Conservation (phyloP, 805 yeast genomes). For the Komagataella phaffii region DNA sequence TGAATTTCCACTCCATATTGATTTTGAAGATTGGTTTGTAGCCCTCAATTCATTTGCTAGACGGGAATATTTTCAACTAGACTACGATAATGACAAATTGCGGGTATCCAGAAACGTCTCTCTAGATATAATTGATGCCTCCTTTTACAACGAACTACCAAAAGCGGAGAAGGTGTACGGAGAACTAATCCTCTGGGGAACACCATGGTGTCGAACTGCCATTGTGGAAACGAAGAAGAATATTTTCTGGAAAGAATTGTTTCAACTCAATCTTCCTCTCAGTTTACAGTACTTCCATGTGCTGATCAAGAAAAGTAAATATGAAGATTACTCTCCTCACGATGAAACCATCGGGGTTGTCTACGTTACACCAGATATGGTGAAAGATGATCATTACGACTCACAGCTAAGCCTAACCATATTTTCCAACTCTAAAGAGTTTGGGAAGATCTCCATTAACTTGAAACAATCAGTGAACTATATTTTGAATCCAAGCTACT, state of each 20-base stretch:
- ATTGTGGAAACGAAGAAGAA: slow-evolving; percentile 30
- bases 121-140: slow-evolving; percentile 55
- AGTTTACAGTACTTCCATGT: slow-evolving; percentile 38
- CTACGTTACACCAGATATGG: slow-evolving; percentile 37
- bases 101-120: slow-evolving; percentile 39
- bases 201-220: slow-evolving; percentile 71
- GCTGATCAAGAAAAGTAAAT: slow-evolving; percentile 6
- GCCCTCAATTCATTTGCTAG: slow-evolving; percentile 51
- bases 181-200: slow-evolving; percentile 61
- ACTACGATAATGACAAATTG: slow-evolving; percentile 20
- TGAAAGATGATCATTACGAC: slow-evolving; percentile 15
- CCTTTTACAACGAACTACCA: slow-evolving; percentile 19
- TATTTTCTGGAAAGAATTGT: slow-evolving; percentile 81
- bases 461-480: slow-evolving; percentile 37
- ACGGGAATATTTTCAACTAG: slow-evolving; percentile 28
- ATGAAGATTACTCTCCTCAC: slow-evolving; percentile 13
- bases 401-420: neutral
- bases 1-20: slow-evolving; percentile 53
- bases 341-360: slow-evolving; percentile 41
- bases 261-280: slow-evolving; percentile 46
- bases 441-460: slow-evolving; percentile 47
- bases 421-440: slow-evolving; percentile 14
- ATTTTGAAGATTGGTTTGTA: slow-evolving; percentile 68
- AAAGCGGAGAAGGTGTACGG: slow-evolving; percentile 31
- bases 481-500: slow-evolving; percentile 46